A percentile compares a stretch with the other conserved stretches of the same genome.
Evolutionary conservation across 768 basidiomycete genomes (phyloP).

Genomic region (Amanita muscaria): DNA sequence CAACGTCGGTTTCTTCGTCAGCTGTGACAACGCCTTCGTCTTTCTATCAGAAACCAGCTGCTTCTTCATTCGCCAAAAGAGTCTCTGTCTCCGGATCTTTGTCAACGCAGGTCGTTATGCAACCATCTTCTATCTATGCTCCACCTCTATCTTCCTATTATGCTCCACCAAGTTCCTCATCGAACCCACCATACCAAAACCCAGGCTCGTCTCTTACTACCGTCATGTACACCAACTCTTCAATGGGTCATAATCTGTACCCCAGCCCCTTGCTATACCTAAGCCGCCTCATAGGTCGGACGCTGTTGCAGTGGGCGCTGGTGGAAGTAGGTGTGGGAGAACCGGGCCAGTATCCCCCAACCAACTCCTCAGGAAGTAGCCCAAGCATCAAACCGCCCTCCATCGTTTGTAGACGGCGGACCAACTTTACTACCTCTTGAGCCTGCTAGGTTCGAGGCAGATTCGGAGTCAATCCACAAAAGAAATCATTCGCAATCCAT

Average conservation of each 20-base stretch:
- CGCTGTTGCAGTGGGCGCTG: too few species aligned
- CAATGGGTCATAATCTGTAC: neutral
- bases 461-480: slow-evolving; percentile 32
- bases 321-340: too few species aligned
- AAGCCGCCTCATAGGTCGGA: too few species aligned
- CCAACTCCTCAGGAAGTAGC: slow-evolving; percentile 1
- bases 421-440: slow-evolving; percentile 53
- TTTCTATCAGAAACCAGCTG: slow-evolving; percentile 9
- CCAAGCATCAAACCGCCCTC: slow-evolving; percentile 25
- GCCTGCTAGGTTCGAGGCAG: slow-evolving; percentile 45
- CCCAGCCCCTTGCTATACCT: neutral
- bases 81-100: slow-evolving; percentile 11
- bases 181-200: neutral
- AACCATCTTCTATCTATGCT: slow-evolving; percentile 15
- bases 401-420: slow-evolving; percentile 23
- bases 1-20: slow-evolving; percentile 4
- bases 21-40: slow-evolving; percentile 6
- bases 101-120: slow-evolving; percentile 3
- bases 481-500: slow-evolving; percentile 15
- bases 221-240: slow-evolving; percentile 3
- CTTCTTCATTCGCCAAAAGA: neutral
- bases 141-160: slow-evolving; percentile 7
- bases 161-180: too few species aligned
- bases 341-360: too few species aligned
- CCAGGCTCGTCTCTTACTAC: slow-evolving; percentile 7